Percentiles rank a stretch among this genome's conserved stretches.
These are phyloP conservation scores for Bombardia bombarda DNA, from an alignment of 495 filamentous ascomycete genomes.

Conservation along the genomic window DNA sequence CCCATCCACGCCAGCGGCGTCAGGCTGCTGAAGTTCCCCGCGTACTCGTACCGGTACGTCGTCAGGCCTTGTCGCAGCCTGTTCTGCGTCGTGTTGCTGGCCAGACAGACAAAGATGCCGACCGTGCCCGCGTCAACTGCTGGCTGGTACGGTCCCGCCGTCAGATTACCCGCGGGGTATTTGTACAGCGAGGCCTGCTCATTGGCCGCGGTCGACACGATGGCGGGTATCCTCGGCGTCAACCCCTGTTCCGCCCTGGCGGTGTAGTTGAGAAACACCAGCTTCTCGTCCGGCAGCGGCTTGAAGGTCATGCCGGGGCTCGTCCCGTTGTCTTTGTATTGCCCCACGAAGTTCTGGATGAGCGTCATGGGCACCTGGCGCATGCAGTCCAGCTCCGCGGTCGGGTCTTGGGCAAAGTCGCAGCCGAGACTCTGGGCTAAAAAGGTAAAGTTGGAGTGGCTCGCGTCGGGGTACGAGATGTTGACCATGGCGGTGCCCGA, in stretches of 20 bases:
- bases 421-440: conserved; percentile 32
- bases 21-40: conserved; percentile 40
- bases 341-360: conserved; percentile 32
- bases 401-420: conserved; percentile 22
- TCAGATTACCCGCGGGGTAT: conserved; percentile 24
- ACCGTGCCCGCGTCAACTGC: conserved; percentile 25
- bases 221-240: conserved; percentile 24
- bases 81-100: conserved; percentile 24
- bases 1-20: conserved; percentile 36
- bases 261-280: conserved; percentile 39
- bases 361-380: conserved; percentile 26
- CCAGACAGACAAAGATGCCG: conserved; percentile 26
- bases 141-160: conserved; percentile 24
- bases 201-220: conserved; percentile 35
- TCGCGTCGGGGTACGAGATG: conserved; percentile 22
- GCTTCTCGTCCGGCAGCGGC: conserved; percentile 31
- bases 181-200: conserved; percentile 29
- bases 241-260: conserved; percentile 14
- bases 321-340: conserved; percentile 28
- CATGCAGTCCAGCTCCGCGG: conserved; percentile 35
- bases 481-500: conserved; percentile 34
- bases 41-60: conserved; percentile 44
- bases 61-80: conserved; percentile 20
- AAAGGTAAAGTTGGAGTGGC: conserved; percentile 36
- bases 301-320: conserved; percentile 30